phyloP scores from a whole-genome alignment of 2,329 filamentous ascomycete species.

The Bipolaris cookei region DNA sequence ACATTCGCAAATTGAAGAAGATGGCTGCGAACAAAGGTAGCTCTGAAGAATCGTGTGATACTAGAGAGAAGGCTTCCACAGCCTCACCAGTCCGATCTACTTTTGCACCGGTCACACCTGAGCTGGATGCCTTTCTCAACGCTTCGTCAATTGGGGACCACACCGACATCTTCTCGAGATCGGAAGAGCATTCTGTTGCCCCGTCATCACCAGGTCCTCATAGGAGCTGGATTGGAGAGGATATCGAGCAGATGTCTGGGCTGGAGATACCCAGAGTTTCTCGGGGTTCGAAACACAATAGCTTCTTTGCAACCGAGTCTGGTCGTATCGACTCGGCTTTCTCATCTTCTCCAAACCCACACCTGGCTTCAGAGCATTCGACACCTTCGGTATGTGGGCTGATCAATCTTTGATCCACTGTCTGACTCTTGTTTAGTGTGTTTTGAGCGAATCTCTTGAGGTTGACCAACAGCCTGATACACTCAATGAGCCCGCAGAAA shows the following conservation, averaged over 20 bases:
- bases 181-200: slow-evolving; percentile 8
- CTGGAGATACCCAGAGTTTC: slow-evolving; percentile 23
- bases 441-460: slow-evolving; percentile 27
- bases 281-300: slow-evolving; percentile 23
- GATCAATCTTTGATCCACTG: background rate
- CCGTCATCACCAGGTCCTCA: slow-evolving; percentile 8
- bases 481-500: slow-evolving; percentile 14
- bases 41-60: slow-evolving; percentile 32
- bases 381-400: slow-evolving; percentile 35
- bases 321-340: slow-evolving; percentile 31
- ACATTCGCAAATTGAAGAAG: slow-evolving; percentile 46
- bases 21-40: slow-evolving; percentile 32
- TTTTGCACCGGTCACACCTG: slow-evolving; percentile 26
- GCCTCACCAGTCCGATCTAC: slow-evolving; percentile 32
- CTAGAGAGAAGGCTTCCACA: slow-evolving; percentile 39
- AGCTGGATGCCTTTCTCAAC: slow-evolving; percentile 25
- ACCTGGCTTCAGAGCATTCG: slow-evolving; percentile 30
- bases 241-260: slow-evolving; percentile 11
- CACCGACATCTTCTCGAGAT: slow-evolving; percentile 15
- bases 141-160: slow-evolving; percentile 27
- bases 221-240: slow-evolving; percentile 10
- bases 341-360: slow-evolving; percentile 29
- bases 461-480: slow-evolving; percentile 21
- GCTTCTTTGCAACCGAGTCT: slow-evolving; percentile 18
- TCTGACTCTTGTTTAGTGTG: slow-evolving; percentile 28